Percentiles rank a stretch among this genome's conserved stretches.
Conservation (phyloP, 2,329 filamentous ascomycete species). For the Reticulascus tulasneorum region DNA sequence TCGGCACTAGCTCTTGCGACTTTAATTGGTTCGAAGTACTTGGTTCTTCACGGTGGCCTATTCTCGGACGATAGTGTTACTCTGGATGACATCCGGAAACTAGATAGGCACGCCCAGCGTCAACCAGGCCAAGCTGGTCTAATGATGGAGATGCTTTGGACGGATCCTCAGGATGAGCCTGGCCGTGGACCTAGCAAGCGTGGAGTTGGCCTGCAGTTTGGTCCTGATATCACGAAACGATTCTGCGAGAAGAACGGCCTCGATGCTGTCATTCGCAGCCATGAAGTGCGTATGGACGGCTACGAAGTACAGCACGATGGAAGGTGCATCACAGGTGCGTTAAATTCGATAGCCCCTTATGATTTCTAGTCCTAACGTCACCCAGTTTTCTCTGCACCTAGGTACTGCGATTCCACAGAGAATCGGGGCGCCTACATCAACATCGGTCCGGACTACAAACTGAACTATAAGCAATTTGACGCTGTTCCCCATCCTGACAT, state of each 20-base stretch:
- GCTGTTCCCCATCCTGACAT: conserved; percentile 95
- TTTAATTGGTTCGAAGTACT: conserved; percentile 82
- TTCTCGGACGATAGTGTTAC: conserved; percentile 94
- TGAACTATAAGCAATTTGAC: conserved; percentile 89
- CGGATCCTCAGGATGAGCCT: conserved; percentile 81
- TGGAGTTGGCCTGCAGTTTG: conserved; percentile 94
- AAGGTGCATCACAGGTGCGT: conserved; percentile 82
- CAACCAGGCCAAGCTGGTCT: conserved; percentile 90
- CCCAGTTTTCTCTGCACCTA: conserved; percentile 90
- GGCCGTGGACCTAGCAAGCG: conserved; percentile 94
- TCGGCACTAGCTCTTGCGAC: conserved; percentile 90
- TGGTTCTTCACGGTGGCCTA: conserved; percentile 89
- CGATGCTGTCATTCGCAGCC: conserved; percentile 91
- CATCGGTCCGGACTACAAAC: conserved; percentile 85
- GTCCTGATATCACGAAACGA: conserved; percentile 89
- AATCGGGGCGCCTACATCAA: conserved; percentile 99
- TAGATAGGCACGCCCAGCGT: conserved; percentile 84
- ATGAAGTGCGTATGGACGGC: conserved; percentile 98
- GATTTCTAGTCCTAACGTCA: conserved; percentile 12
- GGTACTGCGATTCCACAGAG: conserved; percentile 95
- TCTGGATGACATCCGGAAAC: conserved; percentile 87
- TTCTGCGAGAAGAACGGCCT: conserved; percentile 97
- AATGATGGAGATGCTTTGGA: conserved; percentile 99
- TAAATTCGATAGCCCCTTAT: background rate
- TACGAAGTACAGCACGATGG: conserved; percentile 97